Base-by-base conservation (phyloP, 805 yeast species). In the Saturnispora halmiae region DNA sequence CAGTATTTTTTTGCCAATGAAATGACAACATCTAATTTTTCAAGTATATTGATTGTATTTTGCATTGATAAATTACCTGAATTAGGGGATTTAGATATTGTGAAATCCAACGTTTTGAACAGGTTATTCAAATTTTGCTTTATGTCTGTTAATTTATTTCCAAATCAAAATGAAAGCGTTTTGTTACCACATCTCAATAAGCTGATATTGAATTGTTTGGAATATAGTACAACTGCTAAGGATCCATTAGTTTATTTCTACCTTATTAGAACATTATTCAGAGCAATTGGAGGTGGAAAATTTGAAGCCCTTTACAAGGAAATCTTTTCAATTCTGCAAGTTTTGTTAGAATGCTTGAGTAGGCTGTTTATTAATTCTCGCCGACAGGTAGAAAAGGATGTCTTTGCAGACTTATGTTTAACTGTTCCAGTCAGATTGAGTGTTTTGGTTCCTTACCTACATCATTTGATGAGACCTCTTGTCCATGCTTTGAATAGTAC, bases 201-300 rank as follows among this genome's bases (percentile, higher is more conserved):
- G 45, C 66, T 94, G 51, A 87, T 92, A 26, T 64, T 92, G 47
- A 79, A 82, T 43, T 83, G 94, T 0, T 66, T 92, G 56, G 77
- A 79, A 44, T 69, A 76, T 40, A 78, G 96, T 0, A 82, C 96
- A 1, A 77, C 79, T 6, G 84, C 96, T 0, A 82, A 83, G 49
- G 96, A 90, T 54, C 97, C 98, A 4, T 69, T 85, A 19, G 85
- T 86, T 2, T 92, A 87, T 57, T 88, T 90, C 47, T 83, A 87
- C 51, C 67, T 92, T 51, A 81, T 92, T 18, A 69, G 97, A 52
- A 85, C 95, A 0, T 64, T 92, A 37, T 92, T 92, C 67, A 71
- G 97, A 59, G 83, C 94, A 53, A 88, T 92, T 35, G 95, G 96
- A 26, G 97, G 98, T 38, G 98, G 98, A 6, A 69, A 97, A 44